Evolutionary conservation across 345 rosid species (phyloP), one percentile per base, ranked within the genome.

Genomic region (Excoecaria cochinchinensis): DNA sequence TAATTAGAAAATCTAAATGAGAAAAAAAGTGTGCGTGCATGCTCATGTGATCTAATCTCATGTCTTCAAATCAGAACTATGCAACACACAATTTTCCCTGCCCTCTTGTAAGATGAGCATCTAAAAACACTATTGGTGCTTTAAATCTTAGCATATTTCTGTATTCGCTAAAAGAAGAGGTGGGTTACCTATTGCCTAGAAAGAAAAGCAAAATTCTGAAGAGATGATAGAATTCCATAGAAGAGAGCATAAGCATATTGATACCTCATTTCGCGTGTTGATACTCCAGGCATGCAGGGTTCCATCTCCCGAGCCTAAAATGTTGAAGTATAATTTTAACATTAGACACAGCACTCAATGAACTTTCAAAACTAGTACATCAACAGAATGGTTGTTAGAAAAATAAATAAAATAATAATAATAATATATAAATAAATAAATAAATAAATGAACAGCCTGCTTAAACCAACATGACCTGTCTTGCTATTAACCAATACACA

Each of bases 251-350:
- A 62, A 19, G n/a, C 24, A 73, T 31, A 40, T 12, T 22, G 22
- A 72, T 89, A 95, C 99, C 99, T 95, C 98, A 57, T 86, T 83
- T 70, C 87, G 81, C 70, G 21, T 77, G 82, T 88, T 85, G 83
- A 95, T 90, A 85, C 87, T 89, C 98, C 97, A 95, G 64, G 97
- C 97, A 84, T 86, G 97, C 79, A 95, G 74, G 9, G 87, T 87
- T 76, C 98, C 97, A 87, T 95, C 97, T 80, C 98, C 98, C 5
- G 98, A 95, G 75, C 98, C 99, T 95, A 72, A 11, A 67, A 78
- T 60, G 62, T 51, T 11, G 21, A 76, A 63, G 46, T 19, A 75
- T 25, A 6, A 22, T 31, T 66, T 25, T 22, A 4, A 22, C 15
- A 21, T 0, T 10, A 7, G 8, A 24, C 13, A 4, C n/a, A 38